Evolutionary conservation across 2,329 filamentous ascomycete genomes (phyloP), one percentile per base, ranked within the genome.

Genomic region (Botryosphaeria dothidea): DNA sequence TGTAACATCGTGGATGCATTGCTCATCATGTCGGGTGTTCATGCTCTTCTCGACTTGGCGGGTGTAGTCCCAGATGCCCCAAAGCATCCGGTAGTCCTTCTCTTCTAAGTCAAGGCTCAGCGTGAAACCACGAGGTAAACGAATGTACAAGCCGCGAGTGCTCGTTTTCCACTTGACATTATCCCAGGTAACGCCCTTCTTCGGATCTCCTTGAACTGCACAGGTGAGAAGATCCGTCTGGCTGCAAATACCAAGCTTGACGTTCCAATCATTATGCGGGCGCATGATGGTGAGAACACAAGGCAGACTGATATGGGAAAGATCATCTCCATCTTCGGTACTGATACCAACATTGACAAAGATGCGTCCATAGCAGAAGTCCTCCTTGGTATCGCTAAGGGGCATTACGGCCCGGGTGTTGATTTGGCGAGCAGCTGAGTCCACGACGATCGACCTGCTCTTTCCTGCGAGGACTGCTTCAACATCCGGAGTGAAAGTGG

Each of bases 31-130:
- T 45, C 87, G 85, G 6, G 88, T 87, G 38, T 87, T 87, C 46
- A 96, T 82, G 60, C 87, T 91, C 27, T 84, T 83, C 72, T 93
- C 90, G 2, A 94, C 87, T 71, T 91, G 92, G 68, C 85, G 86
- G 27, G 90, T 92, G 74, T 96, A 94, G 66, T 96, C 92, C 69
- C 93, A 92, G 77, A 96, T 92, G 70, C 88, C 90, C 87, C 90
- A 93, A 11, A 96, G 78, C 67, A 86, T 88, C 67, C 89, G 86
- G 79, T 91, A 96, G 73, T 96, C 92, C n/a, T 85, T 81, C 70
- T 93, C 90, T 15, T 83, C 84, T 73, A 93, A 88, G 68, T 90
- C 87, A 19, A 95, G 80, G 21, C 85, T 86, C 46, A 96, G 79
- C 65, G 89, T 80, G 72, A 95, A 94, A 0, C 91, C 91, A 68